Evolutionary conservation across 495 filamentous ascomycete genomes (phyloP), one percentile per base, ranked within the genome.

Genomic region (Venustampulla echinocandica): DNA sequence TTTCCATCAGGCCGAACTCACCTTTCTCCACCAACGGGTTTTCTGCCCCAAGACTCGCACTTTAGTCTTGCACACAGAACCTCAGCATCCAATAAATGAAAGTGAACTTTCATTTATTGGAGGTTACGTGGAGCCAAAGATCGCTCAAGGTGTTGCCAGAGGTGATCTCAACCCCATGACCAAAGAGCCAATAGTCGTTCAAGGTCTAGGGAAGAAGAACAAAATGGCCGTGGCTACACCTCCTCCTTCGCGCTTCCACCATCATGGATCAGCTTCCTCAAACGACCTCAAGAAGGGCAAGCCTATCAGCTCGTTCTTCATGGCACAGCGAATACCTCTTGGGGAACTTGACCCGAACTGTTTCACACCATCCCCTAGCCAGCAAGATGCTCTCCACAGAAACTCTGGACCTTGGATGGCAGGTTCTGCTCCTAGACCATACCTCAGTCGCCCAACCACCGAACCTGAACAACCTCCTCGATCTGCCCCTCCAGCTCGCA

Each of bases 11-110:
- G 93, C 93, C 0, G 92, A 97, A 59, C 70, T 83, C 46, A 96
- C 93, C 0, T 99, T 99, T 59, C 72, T 93, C 6, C 81, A 97
- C 56, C 90, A 95, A 63, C 81, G 93, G 54, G 93, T 97, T 1
- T 99, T 84, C 60, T 97, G 90, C 57, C 87, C 89, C 0, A 68
- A 75, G 41, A 69, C 72, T 18, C 69, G 80, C 36, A 67, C 76
- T 30, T 62, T 96, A 20, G 82, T 95, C 22, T 80, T 85, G 44
- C 67, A 89, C 45, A 87, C 81, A 7, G 63, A 76, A 11, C 79
- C 75, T 0, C 76, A 77, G 0, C 57, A 69, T 10, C 74, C 75
- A 14, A 50, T 87, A 4, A 72, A 81, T 14, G 60, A 78, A 9
- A 75, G 77, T 9, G 71, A 81, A 1, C 74, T 97, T 62, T 70